phyloP scores from a whole-genome alignment of 371 early-diverging fungal species.

The Enteropsectra breve region DNA sequence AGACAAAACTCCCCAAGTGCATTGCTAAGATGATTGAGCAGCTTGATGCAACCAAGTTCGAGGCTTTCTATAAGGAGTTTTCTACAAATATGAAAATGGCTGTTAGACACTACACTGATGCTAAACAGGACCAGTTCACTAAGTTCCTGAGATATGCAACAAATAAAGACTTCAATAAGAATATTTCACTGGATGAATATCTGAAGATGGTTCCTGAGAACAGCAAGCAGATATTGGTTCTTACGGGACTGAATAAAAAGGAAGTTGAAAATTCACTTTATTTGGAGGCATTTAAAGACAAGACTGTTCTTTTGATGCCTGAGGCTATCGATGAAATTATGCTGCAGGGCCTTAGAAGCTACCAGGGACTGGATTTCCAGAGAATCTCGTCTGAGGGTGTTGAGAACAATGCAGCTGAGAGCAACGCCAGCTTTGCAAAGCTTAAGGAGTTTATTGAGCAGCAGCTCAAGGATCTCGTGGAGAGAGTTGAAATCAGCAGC shows the following conservation, averaged over 20 bases:
- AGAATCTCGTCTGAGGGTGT: conserved; percentile 72
- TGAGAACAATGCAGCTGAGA: conserved; percentile 65
- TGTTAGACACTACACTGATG: conserved; percentile 68
- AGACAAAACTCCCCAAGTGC: conserved; percentile 80
- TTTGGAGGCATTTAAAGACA: conserved; percentile 72
- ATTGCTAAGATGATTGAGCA: conserved; percentile 77
- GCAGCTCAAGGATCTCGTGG: conserved; percentile 64
- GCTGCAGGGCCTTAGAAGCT: conserved; percentile 69
- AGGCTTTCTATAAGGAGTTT: conserved; percentile 82
- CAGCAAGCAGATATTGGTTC: conserved; percentile 74
- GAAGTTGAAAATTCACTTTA: conserved; percentile 72
- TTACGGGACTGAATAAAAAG: conserved; percentile 67
- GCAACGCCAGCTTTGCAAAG: conserved; percentile 65
- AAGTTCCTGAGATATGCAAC: conserved; percentile 78
- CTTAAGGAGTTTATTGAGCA: conserved; percentile 67
- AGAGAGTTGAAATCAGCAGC: conserved; percentile 72
- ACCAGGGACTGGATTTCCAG: conserved; percentile 69
- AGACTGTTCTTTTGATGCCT: conserved; percentile 74
- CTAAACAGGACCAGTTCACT: conserved; percentile 70
- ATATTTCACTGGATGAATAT: conserved; percentile 72
- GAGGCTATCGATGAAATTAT: conserved; percentile 84
- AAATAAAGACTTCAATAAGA: conserved; percentile 72
- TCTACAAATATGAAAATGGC: conserved; percentile 80
- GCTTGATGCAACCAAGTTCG: conserved; percentile 73
- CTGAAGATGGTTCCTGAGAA: conserved; percentile 71